Base-by-base conservation (phyloP, 352 stramenopile genomes). In the Thalassiosira oceanica region DNA sequence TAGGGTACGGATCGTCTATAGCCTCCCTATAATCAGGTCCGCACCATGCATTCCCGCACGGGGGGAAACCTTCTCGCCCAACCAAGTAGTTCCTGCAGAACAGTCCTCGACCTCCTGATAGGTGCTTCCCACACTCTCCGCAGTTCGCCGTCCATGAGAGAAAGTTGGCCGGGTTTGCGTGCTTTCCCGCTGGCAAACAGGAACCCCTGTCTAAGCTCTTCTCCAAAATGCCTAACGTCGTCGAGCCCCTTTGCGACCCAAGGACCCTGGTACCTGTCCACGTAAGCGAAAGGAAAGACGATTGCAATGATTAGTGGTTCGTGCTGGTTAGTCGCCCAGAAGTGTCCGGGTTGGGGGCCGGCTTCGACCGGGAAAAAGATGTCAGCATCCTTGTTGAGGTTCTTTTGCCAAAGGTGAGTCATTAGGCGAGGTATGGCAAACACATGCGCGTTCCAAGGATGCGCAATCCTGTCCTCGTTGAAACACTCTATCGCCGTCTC, bases 21-120 rank as follows among this genome's bases (percentile, higher is more conserved):
- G 6, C 8, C n/a, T 29, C 18, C 20, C 8, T 2, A 23, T 72
- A 77, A 26, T 51, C 71, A 6, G 43, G 28, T 11, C 60, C 61
- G 35, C 52, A 73, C 51, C 61, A 78, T 8, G 31, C 67, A 56
- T 31, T 54, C 39, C n/a, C 41, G 61, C 67, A 78, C 61, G 36
- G 67, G 60, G 23, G 60, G 60, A 63, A 78, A 63, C 3, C 37
- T 26, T 33, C 58, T 20, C 36, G 15, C 11, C 1, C 5, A 0
- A 37, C 28, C 16, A 51, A 72, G 49, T 69, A 78, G 54, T 84
- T 84, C 8, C 28, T 21, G 42, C 74, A 84, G 41, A 78, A 75
- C 10, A 78, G 21, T 6, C 71, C 71, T 15, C 11, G 11, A 41
- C 61, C 61, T 45, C 16, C 39, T 13, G 4, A 36, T 8, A 24